Evolutionary conservation across 345 rosid species (phyloP), one percentile per base, ranked within the genome.

Genomic region (Aquilaria malaccensis): DNA sequence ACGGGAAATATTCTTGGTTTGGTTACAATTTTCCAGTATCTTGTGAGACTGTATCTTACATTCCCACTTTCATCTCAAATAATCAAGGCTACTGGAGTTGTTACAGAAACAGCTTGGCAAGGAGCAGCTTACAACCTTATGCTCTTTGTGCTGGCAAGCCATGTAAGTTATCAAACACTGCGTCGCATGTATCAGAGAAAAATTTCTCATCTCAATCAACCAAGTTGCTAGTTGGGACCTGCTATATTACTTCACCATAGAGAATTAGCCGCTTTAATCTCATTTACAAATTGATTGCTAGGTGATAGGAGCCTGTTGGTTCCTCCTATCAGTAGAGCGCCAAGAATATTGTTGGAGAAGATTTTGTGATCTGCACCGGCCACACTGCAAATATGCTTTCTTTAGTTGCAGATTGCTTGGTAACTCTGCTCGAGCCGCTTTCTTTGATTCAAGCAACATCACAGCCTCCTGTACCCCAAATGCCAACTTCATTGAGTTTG

Each of bases 141-240:
- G 80, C 77, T 79, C 3, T 82, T 68, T 66, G 66, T 76, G 76
- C 63, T 82, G 63, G 84, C 81, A 45, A 82, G 84, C 72, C 84
- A 82, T 73, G 82, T 82, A 66, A 79, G 77, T 52, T 30, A 33
- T 6, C 33, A 62, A 22, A 22, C 22, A 22, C 22, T 22, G 22
- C 22, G 22, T 22, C 22, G 22, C 22, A 22, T 22, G 22, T 22
- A 1, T 22, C 22, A 1, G 22, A 22, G 1, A 22, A 22, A 22
- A 22, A 22, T 22, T 22, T 22, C 22, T 22, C 22, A 22, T 1
- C 22, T 22, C 22, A 22, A 22, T 22, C 22, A 22, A 22, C 22
- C 22, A 22, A 22, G 22, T 22, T 0, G 22, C 22, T 22, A 22
- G 22, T 22, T 22, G 1, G 22, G 22, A 22, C 22, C 22, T 22